Evolutionary conservation across 352 stramenopile species (phyloP).

Genomic region (Globisporangium rhizosaccharum): DNA sequence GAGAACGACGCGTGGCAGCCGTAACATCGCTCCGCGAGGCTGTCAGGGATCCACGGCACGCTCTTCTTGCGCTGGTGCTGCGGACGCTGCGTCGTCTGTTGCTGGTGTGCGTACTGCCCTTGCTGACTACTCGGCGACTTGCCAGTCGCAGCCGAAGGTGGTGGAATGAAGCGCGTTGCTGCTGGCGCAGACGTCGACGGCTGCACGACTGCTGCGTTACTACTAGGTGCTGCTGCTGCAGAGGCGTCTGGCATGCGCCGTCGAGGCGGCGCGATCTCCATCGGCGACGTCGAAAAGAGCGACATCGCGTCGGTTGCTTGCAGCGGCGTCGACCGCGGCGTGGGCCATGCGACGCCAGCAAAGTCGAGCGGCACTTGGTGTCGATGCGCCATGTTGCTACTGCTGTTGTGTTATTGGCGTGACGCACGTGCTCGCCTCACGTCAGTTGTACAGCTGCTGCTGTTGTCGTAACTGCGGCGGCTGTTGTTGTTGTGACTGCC

Average conservation of each 20-base stretch:
- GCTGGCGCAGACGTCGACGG: conserved; percentile 10
- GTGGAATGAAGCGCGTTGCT: conserved; percentile 1
- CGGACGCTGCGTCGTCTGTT: conserved; percentile 14
- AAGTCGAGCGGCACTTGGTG: conserved; percentile 2
- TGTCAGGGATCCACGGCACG: conserved; percentile 81
- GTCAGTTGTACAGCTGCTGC: not conserved
- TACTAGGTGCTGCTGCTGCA: not conserved
- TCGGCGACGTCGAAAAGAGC: conserved; percentile 13
- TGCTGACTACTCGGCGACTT: conserved; percentile 10
- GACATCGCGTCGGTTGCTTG: conserved; percentile 5
- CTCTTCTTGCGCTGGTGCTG: conserved; percentile 30
- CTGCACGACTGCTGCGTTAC: not conserved
- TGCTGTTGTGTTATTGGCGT: not conserved
- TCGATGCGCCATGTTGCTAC: not conserved
- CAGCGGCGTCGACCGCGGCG: not conserved
- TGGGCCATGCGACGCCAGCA: conserved; percentile 1
- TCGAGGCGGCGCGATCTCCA: conserved; percentile 4
- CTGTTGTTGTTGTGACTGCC: not conserved
- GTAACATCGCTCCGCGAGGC: conserved; percentile 75
- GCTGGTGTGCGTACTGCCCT: conserved; percentile 18
- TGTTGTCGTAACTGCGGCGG: not conserved
- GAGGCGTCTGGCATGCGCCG: not conserved
- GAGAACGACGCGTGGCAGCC: conserved; percentile 56
- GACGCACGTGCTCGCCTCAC: not conserved
- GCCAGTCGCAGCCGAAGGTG: not conserved